A percentile compares a stretch with the other conserved stretches of the same genome.
phyloP scores from a whole-genome alignment of 2,329 filamentous ascomycete species.

The Eutypella sp. region DNA sequence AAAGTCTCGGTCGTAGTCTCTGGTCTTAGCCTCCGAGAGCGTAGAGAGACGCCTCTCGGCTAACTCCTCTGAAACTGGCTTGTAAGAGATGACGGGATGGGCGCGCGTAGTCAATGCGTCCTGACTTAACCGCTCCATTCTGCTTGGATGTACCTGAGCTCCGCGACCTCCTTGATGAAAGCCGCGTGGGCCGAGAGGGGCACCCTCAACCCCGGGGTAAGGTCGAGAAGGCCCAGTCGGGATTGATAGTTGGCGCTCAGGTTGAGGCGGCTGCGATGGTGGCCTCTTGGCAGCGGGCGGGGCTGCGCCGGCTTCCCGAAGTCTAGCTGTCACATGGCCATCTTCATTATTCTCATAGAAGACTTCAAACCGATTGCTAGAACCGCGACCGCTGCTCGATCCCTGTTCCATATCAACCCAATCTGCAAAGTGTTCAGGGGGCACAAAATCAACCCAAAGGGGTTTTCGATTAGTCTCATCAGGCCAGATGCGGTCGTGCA shows the following conservation, averaged over 20 bases:
- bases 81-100: conserved; percentile 38
- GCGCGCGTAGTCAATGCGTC: conserved; percentile 33
- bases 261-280: conserved; percentile 11
- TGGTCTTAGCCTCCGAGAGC: conserved; percentile 44
- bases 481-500: conserved; percentile 82
- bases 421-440: conserved; percentile 62
- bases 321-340: conserved; percentile 48
- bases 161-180: conserved; percentile 29
- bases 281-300: conserved; percentile 12
- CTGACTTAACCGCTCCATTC: conserved; percentile 16
- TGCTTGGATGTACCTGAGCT: conserved; percentile 11
- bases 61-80: conserved; percentile 59
- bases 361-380: conserved; percentile 62
- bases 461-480: conserved; percentile 78
- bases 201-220: conserved; percentile 26
- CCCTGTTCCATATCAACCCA: conserved; percentile 71
- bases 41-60: conserved; percentile 59
- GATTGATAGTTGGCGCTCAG: conserved; percentile 19
- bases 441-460: conserved; percentile 86
- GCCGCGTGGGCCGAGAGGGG: conserved; percentile 35
- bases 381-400: conserved; percentile 35
- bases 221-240: conserved; percentile 26
- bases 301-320: conserved; percentile 43
- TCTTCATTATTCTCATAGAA: conserved; percentile 57
- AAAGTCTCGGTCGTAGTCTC: conserved; percentile 34